Base-by-base conservation (phyloP, 768 basidiomycete genomes). In the Phaeolepiota aurea region DNA sequence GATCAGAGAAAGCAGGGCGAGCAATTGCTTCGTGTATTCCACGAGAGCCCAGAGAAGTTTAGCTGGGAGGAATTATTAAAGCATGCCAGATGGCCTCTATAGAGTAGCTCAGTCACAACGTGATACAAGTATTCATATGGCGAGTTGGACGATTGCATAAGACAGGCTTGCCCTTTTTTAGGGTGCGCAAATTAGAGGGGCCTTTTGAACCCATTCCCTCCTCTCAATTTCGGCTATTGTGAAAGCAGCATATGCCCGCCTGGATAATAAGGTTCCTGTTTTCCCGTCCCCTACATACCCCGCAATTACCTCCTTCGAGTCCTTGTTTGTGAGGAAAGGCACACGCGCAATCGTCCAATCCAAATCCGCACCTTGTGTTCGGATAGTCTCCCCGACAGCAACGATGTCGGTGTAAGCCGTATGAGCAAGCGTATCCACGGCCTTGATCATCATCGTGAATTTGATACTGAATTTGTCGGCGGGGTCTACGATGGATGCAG, bases 21-120 rank as follows among this genome's bases (percentile, higher is more conserved):
- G 44, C 56, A 65, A 33, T 58, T 89, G 38, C 54, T 93, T 53
- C 68, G 62, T 48, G 68, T 63, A 32, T 94, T 97, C 59, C 86
- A 93, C 54, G 80, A 89, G 53, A 68, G 65, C 20, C 89, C 90
- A 2, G 66, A 72, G 25, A 69, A 81, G 38, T 97, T 96, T 62
- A 73, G 76, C 47, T 92, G 90, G 87, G 73, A 88, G 48, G 76
- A 82, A 34, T 59, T 96, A 51, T 53, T 96, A 43, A 72, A 78
- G 55, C 66, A 71, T 42, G 64, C 68, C 20, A 62, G 57, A 40
- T 54, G 50, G 46, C 54, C 48, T 47, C 40, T 51, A 23, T 58
- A 52, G 43, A 25, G 9, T n/a, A n/a, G n/a, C n/a, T n/a, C n/a
- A n/a, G n/a, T n/a, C n/a, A n/a, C n/a, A n/a, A n/a, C n/a, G n/a